A percentile compares a stretch with the other conserved stretches of the same genome.
These are phyloP conservation scores for Mycena latifolia DNA, from an alignment of 768 basidiomycete genomes.

Conservation along the genomic window DNA sequence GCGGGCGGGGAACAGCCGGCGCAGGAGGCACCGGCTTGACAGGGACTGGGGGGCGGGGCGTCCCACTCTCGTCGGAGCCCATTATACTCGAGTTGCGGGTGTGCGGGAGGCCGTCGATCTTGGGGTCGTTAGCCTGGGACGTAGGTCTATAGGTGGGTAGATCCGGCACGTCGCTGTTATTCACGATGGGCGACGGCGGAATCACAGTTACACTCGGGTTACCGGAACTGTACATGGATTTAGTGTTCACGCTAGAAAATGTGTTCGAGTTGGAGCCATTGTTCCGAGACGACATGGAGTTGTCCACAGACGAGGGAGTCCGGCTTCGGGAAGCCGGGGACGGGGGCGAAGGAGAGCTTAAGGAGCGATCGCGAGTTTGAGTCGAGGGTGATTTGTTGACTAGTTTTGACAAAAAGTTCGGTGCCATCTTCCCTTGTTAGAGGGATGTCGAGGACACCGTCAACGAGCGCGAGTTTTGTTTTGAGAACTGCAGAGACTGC, in stretches of 20 bases:
- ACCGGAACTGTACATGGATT: slow-evolving; percentile 4
- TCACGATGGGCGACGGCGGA: slow-evolving; percentile 57
- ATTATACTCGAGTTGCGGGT: background rate
- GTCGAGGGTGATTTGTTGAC: slow-evolving; percentile 46
- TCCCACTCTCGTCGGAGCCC: slow-evolving; percentile 1
- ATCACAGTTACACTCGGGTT: slow-evolving; percentile 59
- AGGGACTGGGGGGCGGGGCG: slow-evolving; percentile 26
- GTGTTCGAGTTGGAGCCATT: slow-evolving; percentile 37
- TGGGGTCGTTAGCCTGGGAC: slow-evolving; percentile 31
- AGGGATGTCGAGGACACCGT: no score
- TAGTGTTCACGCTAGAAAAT: slow-evolving; percentile 37
- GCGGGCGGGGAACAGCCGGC: slow-evolving; percentile 34
- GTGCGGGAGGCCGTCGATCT: slow-evolving; percentile 20
- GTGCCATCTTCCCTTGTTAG: slow-evolving; percentile 46
- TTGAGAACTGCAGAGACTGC: slow-evolving; percentile 7
- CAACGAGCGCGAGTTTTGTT: slow-evolving; percentile 2
- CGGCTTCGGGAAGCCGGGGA: slow-evolving; percentile 40
- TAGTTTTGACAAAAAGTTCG: slow-evolving; percentile 55
- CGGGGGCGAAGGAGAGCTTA: slow-evolving; percentile 43
- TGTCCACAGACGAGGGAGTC: slow-evolving; percentile 37
- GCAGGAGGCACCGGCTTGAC: slow-evolving; percentile 32
- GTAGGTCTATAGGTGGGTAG: slow-evolving; percentile 38
- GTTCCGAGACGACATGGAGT: slow-evolving; percentile 29
- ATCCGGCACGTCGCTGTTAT: slow-evolving; percentile 43
- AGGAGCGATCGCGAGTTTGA: slow-evolving; percentile 45